phyloP scores from a whole-genome alignment of 495 filamentous ascomycete species.

The Podospora pseudopauciseta region DNA sequence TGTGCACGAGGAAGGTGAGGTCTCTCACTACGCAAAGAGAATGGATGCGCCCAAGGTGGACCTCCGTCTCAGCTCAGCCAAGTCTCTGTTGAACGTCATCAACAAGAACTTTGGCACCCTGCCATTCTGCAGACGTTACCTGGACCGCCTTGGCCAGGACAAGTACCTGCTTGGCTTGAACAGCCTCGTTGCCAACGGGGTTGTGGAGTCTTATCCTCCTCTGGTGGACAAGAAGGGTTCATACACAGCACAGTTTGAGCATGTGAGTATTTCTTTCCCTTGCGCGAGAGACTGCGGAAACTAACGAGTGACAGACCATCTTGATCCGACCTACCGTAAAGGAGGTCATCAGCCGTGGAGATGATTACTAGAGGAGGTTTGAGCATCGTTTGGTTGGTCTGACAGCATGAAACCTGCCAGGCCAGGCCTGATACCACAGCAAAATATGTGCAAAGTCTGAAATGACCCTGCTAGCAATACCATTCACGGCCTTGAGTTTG shows the following conservation, averaged over 20 bases:
- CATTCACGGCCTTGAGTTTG: neutral
- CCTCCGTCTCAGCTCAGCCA: conserved; percentile 69
- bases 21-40: conserved; percentile 70
- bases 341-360: conserved; percentile 88
- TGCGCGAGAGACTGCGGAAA: neutral
- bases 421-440: neutral
- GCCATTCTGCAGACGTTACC: conserved; percentile 79
- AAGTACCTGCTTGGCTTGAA: conserved; percentile 88
- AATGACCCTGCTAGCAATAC: neutral
- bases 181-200: conserved; percentile 76
- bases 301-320: conserved; percentile 61
- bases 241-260: conserved; percentile 92
- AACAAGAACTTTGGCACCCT: conserved; percentile 90
- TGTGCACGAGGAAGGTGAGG: conserved; percentile 78
- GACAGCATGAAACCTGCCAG: conserved; percentile 11
- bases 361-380: conserved; percentile 63
- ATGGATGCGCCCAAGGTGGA: conserved; percentile 63
- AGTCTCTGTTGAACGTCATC: conserved; percentile 78
- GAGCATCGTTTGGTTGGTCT: neutral
- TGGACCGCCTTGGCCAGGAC: conserved; percentile 81
- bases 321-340: conserved; percentile 82
- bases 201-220: conserved; percentile 88
- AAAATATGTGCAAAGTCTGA: neutral
- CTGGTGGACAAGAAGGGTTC: conserved; percentile 90
- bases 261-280: conserved; percentile 56